Conservation (phyloP, 306 rosid genomes). For the Quercus parvula region DNA sequence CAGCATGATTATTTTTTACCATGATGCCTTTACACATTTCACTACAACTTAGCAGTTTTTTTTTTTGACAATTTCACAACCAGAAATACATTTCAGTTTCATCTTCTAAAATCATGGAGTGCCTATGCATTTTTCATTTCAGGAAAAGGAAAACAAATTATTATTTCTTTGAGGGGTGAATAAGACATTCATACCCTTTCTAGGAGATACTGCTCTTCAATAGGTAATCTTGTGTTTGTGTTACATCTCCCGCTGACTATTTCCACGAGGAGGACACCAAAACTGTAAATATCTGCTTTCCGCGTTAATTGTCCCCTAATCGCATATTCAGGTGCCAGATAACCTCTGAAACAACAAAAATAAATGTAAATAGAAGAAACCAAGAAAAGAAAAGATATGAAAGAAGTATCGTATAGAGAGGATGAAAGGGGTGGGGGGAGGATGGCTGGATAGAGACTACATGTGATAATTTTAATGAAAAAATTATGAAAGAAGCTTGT, state of each 20-base stretch:
- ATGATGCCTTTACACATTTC: background rate
- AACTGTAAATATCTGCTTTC: constrained; percentile 87
- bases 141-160: background rate
- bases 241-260: constrained; percentile 84
- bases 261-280: constrained; percentile 86
- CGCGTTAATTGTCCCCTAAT: constrained; percentile 77
- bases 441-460: background rate
- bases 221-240: constrained; percentile 65
- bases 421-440: constrained; percentile 5
- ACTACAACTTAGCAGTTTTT: background rate
- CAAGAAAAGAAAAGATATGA: background rate
- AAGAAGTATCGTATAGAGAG: background rate
- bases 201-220: constrained; percentile 72
- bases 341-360: constrained; percentile 60
- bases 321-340: constrained; percentile 97
- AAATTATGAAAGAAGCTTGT: background rate
- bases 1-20: background rate
- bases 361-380: constrained; percentile 11
- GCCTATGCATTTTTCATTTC: background rate
- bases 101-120: background rate
- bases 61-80: background rate
- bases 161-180: background rate
- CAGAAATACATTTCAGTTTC: background rate
- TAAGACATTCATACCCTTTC: constrained; percentile 67
- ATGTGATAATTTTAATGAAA: background rate